These are phyloP conservation scores for Vigna angularis DNA, from an alignment of 306 rosid species.

Conservation along the genomic window DNA sequence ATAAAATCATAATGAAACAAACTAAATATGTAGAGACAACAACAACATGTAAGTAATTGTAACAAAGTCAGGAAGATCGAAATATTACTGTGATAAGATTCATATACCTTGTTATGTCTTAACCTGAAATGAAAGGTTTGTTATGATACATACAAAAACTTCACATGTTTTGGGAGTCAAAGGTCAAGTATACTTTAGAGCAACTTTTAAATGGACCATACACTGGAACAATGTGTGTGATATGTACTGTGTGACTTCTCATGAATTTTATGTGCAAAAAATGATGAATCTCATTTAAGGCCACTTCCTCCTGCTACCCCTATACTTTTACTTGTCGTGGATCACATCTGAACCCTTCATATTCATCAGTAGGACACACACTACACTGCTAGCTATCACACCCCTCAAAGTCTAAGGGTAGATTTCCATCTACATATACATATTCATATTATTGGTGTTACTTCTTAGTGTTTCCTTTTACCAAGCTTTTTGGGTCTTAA, in stretches of 20 bases:
- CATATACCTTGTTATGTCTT: no score
- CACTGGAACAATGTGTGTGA: background rate
- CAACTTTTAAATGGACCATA: no score
- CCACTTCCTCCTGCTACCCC: slow-evolving; percentile 29
- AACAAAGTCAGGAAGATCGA: no score
- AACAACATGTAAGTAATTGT: no score
- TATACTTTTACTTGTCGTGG: background rate
- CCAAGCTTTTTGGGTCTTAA: background rate
- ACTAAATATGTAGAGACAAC: no score
- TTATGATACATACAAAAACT: no score
- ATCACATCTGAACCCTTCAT: slow-evolving; percentile 1
- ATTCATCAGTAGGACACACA: background rate
- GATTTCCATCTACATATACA: background rate
- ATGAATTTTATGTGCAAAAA: slow-evolving; percentile 43
- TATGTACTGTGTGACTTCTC: slow-evolving; percentile 28
- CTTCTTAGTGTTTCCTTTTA: background rate
- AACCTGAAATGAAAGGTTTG: no score
- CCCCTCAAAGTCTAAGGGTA: background rate
- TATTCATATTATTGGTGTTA: background rate
- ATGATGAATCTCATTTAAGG: slow-evolving; percentile 31
- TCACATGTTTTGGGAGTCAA: no score
- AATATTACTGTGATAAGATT: no score
- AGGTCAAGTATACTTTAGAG: no score
- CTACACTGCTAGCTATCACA: background rate
- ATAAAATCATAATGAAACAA: no score